phyloP scores from a whole-genome alignment of 768 basidiomycete species.

The Hygrophorus russula region DNA sequence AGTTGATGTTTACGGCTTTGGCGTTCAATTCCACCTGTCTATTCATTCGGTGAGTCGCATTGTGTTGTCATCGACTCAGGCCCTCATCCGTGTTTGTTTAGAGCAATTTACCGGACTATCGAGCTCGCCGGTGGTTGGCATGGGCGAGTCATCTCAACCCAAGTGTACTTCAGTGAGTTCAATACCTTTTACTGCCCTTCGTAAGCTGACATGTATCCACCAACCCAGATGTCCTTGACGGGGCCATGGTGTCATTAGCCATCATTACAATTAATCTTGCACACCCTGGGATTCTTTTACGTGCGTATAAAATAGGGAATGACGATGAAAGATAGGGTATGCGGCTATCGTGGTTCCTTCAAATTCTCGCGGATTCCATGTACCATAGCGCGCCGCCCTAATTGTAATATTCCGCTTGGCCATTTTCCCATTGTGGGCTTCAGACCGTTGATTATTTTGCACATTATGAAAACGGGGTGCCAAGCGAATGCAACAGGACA shows the following conservation, averaged over 20 bases:
- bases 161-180: conserved; percentile 31
- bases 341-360: too few relatives aligned
- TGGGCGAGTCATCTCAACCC: conserved; percentile 34
- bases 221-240: conserved; percentile 35
- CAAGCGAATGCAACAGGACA: too few relatives aligned
- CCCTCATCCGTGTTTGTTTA: conserved; percentile 8
- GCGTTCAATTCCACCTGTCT: conserved; percentile 30
- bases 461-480: too few relatives aligned
- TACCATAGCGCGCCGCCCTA: too few relatives aligned
- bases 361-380: too few relatives aligned
- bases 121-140: conserved; percentile 41
- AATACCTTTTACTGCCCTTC: not conserved
- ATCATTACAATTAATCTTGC: conserved; percentile 35
- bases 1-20: conserved; percentile 23
- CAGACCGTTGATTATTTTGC: too few relatives aligned
- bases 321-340: too few relatives aligned
- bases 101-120: conserved; percentile 39
- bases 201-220: not conserved
- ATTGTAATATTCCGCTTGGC: too few relatives aligned
- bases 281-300: conserved; percentile 34
- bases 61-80: not conserved
- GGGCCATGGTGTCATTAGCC: conserved; percentile 36
- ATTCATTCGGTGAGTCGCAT: conserved; percentile 30
- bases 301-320: not conserved
- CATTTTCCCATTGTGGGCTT: too few relatives aligned